These are phyloP conservation scores for Fusarium newnesense DNA, from an alignment of 2,329 filamentous ascomycete species.

Conservation along the genomic window DNA sequence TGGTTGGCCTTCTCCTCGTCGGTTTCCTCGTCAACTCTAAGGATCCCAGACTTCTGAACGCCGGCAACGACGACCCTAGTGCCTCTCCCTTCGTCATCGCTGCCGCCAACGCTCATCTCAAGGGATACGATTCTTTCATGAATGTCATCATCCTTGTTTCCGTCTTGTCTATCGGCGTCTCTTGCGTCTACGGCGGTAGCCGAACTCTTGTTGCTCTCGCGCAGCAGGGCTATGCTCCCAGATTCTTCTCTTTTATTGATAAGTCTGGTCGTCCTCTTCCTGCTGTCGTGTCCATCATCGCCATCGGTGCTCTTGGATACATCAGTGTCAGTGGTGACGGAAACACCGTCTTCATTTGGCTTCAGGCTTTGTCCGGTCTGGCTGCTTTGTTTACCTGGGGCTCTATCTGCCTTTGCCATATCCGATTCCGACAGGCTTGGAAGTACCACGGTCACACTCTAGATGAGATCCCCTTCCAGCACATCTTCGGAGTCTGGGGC, in stretches of 20 bases:
- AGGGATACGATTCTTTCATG: constrained; percentile 65
- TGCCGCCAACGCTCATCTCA: constrained; percentile 62
- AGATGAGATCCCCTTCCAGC: constrained; percentile 74
- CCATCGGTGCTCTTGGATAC: constrained; percentile 63
- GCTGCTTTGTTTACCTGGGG: constrained; percentile 76
- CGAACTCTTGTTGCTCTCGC: constrained; percentile 69
- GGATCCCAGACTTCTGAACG: constrained; percentile 60
- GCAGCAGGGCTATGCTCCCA: constrained; percentile 68
- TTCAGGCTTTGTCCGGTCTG: constrained; percentile 72
- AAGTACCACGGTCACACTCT: constrained; percentile 67
- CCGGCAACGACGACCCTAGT: constrained; percentile 51
- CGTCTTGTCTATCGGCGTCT: constrained; percentile 68
- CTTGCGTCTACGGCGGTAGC: constrained; percentile 67
- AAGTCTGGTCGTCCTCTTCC: constrained; percentile 65
- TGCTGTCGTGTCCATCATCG: constrained; percentile 59
- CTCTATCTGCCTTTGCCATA: constrained; percentile 74
- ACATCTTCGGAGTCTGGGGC: constrained; percentile 69
- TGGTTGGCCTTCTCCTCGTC: constrained; percentile 63
- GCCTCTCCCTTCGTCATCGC: constrained; percentile 68
- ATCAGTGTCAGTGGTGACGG: constrained; percentile 57
- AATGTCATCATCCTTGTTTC: constrained; percentile 69
- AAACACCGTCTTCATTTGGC: constrained; percentile 69
- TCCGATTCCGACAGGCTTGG: constrained; percentile 76
- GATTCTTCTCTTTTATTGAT: constrained; percentile 67
- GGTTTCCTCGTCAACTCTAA: constrained; percentile 60